These are phyloP conservation scores for Colletotrichum horii DNA, from an alignment of 2,329 filamentous ascomycete species.

Conservation along the genomic window DNA sequence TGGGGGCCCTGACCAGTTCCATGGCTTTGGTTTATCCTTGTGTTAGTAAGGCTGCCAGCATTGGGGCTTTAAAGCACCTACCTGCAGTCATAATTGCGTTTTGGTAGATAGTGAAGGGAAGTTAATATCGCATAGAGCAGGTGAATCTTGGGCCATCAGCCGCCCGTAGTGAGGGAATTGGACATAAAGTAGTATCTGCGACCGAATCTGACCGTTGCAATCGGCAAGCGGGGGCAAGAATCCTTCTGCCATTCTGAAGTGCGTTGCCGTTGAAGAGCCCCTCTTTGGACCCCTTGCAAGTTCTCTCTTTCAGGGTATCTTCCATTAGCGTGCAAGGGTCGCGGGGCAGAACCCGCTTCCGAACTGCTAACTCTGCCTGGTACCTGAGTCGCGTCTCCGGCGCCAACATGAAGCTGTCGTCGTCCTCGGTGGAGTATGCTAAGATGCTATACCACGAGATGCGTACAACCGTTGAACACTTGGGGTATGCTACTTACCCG, in stretches of 20 bases:
- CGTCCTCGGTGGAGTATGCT: not conserved
- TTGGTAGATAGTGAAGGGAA: not conserved
- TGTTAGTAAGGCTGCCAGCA: not conserved
- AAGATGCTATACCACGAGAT: not conserved
- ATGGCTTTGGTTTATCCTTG: not conserved
- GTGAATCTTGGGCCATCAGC: not conserved
- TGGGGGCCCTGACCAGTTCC: not conserved
- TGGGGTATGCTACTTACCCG: fast-evolving
- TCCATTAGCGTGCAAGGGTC: not conserved
- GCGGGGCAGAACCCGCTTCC: not conserved
- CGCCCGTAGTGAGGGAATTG: not conserved
- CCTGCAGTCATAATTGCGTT: not conserved
- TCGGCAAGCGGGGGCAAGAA: not conserved
- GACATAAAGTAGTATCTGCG: not conserved
- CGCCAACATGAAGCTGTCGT: not conserved
- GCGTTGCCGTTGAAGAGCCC: not conserved
- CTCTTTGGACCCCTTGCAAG: not conserved
- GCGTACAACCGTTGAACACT: fast-evolving
- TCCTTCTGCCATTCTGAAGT: not conserved
- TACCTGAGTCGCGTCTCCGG: not conserved
- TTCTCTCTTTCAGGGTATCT: not conserved
- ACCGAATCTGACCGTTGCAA: not conserved
- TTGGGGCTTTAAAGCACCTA: not conserved
- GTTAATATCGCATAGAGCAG: not conserved
- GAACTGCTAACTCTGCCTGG: not conserved